phyloP scores from a whole-genome alignment of 164 flowering plant genomes.

The Hamamelis virginiana region DNA sequence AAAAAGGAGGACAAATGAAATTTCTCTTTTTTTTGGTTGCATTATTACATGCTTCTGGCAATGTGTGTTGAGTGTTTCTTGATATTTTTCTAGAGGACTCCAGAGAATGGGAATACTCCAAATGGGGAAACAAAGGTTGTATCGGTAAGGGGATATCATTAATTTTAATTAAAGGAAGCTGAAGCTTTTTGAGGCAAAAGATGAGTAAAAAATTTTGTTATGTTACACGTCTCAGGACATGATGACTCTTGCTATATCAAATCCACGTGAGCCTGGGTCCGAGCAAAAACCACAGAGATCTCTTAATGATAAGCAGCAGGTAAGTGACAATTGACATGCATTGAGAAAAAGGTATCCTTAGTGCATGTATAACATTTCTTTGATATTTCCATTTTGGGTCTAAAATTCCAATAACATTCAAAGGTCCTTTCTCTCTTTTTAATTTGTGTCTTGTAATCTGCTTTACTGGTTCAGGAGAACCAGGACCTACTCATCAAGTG shows the following conservation, averaged over 20 bases:
- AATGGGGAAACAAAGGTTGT: conserved; percentile 66
- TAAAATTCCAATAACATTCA: not conserved
- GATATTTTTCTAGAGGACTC: conserved; percentile 64
- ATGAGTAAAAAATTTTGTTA: not conserved
- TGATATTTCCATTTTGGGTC: not conserved
- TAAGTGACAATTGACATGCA: conserved; percentile 15
- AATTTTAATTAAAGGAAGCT: conserved; percentile 2
- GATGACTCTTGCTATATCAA: conserved; percentile 39
- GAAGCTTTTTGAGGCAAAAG: not conserved
- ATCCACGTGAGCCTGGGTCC: conserved; percentile 62
- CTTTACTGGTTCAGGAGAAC: conserved; percentile 63
- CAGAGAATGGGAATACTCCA: conserved; percentile 62
- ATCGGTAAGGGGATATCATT: conserved; percentile 36
- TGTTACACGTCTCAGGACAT: conserved; percentile 45
- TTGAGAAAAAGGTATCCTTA: not conserved
- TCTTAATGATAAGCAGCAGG: conserved; percentile 93
- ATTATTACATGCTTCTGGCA: too few relatives aligned
- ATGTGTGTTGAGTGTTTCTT: not conserved
- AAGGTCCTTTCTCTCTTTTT: not conserved
- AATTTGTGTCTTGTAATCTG: not conserved
- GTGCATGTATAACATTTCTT: not conserved
- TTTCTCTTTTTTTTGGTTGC: too few relatives aligned
- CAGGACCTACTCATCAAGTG: conserved; percentile 90
- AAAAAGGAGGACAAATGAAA: too few relatives aligned
- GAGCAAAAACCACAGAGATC: conserved; percentile 90